phyloP scores from a whole-genome alignment of 192 early-diverging fungal genomes.

The Lunasporangiospora selenospora region DNA sequence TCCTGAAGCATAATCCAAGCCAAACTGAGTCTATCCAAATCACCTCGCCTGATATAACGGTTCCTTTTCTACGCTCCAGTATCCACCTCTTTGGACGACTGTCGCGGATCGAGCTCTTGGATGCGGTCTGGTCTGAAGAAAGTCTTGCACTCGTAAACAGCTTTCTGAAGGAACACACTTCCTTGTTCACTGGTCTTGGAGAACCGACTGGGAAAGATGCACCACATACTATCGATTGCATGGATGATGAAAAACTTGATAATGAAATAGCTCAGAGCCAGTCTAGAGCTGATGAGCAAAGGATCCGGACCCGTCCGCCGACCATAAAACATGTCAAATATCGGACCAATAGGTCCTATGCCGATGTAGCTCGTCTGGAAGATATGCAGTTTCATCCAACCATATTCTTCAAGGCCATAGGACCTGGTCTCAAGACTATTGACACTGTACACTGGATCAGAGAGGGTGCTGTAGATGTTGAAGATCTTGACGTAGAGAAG shows the following conservation, averaged over 20 bases:
- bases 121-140: constrained; percentile 14
- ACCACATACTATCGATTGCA: no score
- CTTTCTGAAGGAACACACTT: constrained; percentile 15
- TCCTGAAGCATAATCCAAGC: constrained; percentile 22
- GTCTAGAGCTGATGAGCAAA: no score
- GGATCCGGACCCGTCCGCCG: no score
- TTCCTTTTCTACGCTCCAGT: constrained; percentile 11
- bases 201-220: no score
- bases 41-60: neutral
- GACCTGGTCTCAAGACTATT: constrained; percentile 23
- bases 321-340: constrained; percentile 27
- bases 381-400: constrained; percentile 18
- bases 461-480: constrained; percentile 5
- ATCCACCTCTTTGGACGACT: constrained; percentile 10
- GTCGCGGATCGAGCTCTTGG: constrained; percentile 12
- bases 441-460: constrained; percentile 15
- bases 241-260: no score
- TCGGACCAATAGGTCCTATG: neutral
- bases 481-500: constrained; percentile 9
- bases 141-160: constrained; percentile 17
- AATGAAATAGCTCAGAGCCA: no score
- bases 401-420: constrained; percentile 15
- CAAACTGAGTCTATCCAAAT: constrained; percentile 19
- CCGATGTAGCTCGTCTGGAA: constrained; percentile 6
- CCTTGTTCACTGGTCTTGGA: constrained; percentile 16